phyloP scores from a whole-genome alignment of 495 filamentous ascomycete genomes.

The Zalerion maritima region DNA sequence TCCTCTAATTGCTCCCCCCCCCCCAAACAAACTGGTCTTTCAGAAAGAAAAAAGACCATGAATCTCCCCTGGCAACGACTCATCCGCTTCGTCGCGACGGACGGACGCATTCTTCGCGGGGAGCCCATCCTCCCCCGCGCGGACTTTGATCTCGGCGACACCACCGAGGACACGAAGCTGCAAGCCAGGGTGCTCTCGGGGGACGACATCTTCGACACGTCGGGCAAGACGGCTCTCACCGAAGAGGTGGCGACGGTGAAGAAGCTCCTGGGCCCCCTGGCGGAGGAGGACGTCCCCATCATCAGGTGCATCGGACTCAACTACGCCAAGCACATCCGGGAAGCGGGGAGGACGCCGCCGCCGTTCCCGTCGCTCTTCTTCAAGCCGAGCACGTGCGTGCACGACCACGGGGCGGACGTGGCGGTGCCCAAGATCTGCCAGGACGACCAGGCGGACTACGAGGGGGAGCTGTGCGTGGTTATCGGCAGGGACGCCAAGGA shows the following conservation, averaged over 20 bases:
- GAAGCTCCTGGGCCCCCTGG: conserved; percentile 21
- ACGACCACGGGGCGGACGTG: conserved; percentile 25
- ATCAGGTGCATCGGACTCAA: conserved; percentile 27
- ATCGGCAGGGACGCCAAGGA: conserved; percentile 33
- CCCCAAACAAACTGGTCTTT: no score
- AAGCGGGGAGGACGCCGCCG: conserved; percentile 32
- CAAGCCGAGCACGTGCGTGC: conserved; percentile 30
- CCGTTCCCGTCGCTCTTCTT: conserved; percentile 36
- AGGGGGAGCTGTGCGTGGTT: conserved; percentile 33
- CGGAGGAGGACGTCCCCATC: conserved; percentile 22
- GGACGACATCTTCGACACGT: conserved; percentile 25
- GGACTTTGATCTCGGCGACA: conserved; percentile 25
- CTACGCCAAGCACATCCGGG: conserved; percentile 29
- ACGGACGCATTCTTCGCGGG: conserved; percentile 28
- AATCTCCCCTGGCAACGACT: conserved; percentile 28
- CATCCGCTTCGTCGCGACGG: conserved; percentile 33
- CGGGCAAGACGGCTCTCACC: conserved; percentile 17
- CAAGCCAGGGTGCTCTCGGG: conserved; percentile 25
- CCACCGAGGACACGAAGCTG: conserved; percentile 20
- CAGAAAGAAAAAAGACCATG: no score
- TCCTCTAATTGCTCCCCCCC: no score
- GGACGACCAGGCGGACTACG: conserved; percentile 36
- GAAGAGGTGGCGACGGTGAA: conserved; percentile 23
- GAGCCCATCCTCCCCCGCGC: conserved; percentile 30
- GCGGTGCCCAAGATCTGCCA: conserved; percentile 35